Conservation (phyloP, 768 basidiomycete species). For the Phylloporus rhodoxanthus region DNA sequence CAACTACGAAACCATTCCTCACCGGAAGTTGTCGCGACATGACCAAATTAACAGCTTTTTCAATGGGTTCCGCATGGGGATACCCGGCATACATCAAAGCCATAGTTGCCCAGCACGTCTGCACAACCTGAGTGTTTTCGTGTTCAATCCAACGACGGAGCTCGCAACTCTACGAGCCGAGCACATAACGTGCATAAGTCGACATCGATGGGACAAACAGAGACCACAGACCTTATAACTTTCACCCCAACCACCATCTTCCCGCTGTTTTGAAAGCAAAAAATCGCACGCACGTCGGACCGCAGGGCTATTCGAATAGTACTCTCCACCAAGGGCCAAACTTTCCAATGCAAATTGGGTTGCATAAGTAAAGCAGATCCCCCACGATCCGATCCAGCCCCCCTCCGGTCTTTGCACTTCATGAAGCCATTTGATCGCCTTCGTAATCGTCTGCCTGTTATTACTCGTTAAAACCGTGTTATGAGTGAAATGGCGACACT, state of each 20-base stretch:
- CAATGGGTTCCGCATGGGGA: constrained; percentile 74
- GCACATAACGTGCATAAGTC: background rate
- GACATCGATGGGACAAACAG: background rate
- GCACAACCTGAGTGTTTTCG: constrained; percentile 77
- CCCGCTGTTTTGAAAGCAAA: constrained; percentile 73
- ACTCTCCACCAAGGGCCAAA: constrained; percentile 84
- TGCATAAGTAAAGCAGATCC: constrained; percentile 96
- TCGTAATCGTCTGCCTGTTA: constrained; percentile 53
- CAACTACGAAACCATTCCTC: constrained; percentile 23
- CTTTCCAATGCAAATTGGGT: constrained; percentile 94
- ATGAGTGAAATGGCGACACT: constrained; percentile 25
- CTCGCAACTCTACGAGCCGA: constrained; percentile 70
- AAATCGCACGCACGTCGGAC: constrained; percentile 79
- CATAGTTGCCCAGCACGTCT: constrained; percentile 91
- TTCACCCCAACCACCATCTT: constrained; percentile 97
- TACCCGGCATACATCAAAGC: constrained; percentile 87
- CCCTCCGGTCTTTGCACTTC: too few species aligned
- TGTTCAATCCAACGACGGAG: constrained; percentile 73
- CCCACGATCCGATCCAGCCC: too few species aligned
- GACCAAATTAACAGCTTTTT: constrained; percentile 74
- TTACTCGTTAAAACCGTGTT: background rate
- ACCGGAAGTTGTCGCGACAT: too few species aligned
- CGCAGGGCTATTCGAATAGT: constrained; percentile 64
- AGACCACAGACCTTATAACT: constrained; percentile 73
- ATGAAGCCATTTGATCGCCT: constrained; percentile 80